phyloP scores from a whole-genome alignment of 805 yeast genomes.

The Candida vaughaniae region DNA sequence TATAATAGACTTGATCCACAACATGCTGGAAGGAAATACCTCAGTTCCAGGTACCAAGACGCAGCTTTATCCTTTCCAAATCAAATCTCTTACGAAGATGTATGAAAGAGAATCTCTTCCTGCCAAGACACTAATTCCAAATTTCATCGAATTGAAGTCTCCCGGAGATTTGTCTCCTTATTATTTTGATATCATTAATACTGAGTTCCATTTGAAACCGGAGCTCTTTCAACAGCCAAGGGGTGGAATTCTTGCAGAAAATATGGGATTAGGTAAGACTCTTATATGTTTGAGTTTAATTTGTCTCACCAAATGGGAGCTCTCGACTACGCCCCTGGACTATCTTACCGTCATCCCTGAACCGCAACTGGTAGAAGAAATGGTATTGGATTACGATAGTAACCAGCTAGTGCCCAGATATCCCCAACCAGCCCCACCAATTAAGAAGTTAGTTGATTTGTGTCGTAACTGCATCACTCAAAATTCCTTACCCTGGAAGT shows the following conservation, averaged over 20 bases:
- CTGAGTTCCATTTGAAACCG: conserved; percentile 35
- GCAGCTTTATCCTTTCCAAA: conserved; percentile 55
- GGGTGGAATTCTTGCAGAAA: conserved; percentile 66
- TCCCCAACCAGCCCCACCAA: neutral
- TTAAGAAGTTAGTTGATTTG: conserved; percentile 27
- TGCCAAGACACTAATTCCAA: conserved; percentile 32
- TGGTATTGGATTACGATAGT: conserved; percentile 1
- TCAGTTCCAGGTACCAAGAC: conserved; percentile 46
- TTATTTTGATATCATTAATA: conserved; percentile 35
- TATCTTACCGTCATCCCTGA: conserved; percentile 7
- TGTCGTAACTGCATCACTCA: conserved; percentile 45
- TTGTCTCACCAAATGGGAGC: conserved; percentile 53
- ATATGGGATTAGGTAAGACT: conserved; percentile 70
- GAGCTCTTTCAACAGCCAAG: conserved; percentile 47
- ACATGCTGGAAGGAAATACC: conserved; percentile 14
- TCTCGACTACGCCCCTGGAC: conserved; percentile 26
- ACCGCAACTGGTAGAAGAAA: conserved; percentile 1
- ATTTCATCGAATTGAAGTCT: conserved; percentile 24
- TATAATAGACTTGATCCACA: conserved; percentile 16
- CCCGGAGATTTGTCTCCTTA: conserved; percentile 16
- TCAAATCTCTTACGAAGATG: conserved; percentile 62
- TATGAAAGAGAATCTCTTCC: conserved; percentile 47
- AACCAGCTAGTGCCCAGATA: neutral
- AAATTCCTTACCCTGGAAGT: conserved; percentile 60
- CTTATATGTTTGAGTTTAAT: conserved; percentile 58